Percentiles rank a stretch among this genome's conserved stretches.
These are phyloP conservation scores for Chlorella sp. DNA, from an alignment of 139 green algal genomes.

Conservation along the genomic window DNA sequence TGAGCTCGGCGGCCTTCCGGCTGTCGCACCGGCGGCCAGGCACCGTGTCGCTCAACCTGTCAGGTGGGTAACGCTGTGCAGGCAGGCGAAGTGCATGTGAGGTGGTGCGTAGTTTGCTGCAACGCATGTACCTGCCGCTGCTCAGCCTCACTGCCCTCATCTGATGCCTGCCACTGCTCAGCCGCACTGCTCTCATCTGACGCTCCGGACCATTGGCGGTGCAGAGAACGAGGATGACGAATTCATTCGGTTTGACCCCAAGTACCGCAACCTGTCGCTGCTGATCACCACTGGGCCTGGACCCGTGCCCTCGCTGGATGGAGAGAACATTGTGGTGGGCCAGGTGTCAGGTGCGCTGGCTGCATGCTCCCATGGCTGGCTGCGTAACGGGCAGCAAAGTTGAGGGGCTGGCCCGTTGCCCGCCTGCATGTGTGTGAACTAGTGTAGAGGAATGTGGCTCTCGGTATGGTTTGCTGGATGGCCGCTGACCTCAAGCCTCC, in stretches of 20 bases:
- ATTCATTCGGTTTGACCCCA: not conserved
- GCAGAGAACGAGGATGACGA: conserved; percentile 65
- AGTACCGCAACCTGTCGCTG: conserved; percentile 43
- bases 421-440: too few species aligned
- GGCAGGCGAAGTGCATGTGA: not conserved
- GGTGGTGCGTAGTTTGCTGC: not conserved
- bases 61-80: conserved; percentile 3
- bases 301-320: conserved; percentile 71
- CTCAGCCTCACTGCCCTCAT: too few species aligned
- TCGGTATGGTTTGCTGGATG: too few species aligned
- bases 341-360: conserved; percentile 49
- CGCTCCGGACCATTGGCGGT: not conserved
- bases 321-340: conserved; percentile 80
- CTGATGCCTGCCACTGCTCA: too few species aligned
- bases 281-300: conserved; percentile 63
- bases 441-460: too few species aligned
- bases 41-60: conserved; percentile 67
- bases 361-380: too few species aligned
- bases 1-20: conserved; percentile 47
- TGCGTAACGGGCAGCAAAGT: too few species aligned
- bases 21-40: conserved; percentile 61
- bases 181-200: too few species aligned
- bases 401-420: too few species aligned
- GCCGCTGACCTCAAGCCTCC: not conserved
- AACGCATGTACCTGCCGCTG: too few species aligned